phyloP scores from a whole-genome alignment of 1,284 basidiomycete genomes.

The Cutaneotrichosporon dermatis region DNA sequence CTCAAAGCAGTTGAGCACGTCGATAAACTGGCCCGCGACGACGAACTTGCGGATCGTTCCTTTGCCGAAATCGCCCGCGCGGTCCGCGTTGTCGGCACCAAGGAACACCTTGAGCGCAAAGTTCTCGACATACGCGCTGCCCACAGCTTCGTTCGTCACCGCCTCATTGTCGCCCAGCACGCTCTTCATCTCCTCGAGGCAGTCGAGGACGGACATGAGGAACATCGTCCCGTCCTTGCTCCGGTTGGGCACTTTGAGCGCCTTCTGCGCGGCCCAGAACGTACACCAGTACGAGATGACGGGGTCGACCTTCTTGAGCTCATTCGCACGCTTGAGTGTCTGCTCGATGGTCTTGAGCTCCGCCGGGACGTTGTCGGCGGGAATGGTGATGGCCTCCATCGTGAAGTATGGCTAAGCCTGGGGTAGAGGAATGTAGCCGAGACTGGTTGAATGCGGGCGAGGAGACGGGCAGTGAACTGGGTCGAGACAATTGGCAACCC shows the following conservation, averaged over 20 bases:
- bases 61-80: constrained; percentile 66
- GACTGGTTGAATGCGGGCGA: too few species aligned
- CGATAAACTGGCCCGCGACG: constrained; percentile 49
- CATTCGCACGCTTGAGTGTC: constrained; percentile 83
- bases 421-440: background rate
- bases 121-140: constrained; percentile 85
- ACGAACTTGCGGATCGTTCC: constrained; percentile 46
- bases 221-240: constrained; percentile 64
- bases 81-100: constrained; percentile 77
- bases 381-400: constrained; percentile 43
- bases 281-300: constrained; percentile 91
- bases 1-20: constrained; percentile 46
- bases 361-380: constrained; percentile 40
- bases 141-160: constrained; percentile 74
- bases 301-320: constrained; percentile 74
- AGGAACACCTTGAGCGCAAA: constrained; percentile 86
- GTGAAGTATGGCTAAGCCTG: background rate
- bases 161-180: constrained; percentile 72
- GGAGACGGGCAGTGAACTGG: too few species aligned
- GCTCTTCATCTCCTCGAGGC: constrained; percentile 74
- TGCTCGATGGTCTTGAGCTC: constrained; percentile 60
- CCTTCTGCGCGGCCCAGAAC: constrained; percentile 85
- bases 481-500: too few species aligned
- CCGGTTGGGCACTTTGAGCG: constrained; percentile 64
- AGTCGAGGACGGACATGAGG: constrained; percentile 68